A percentile compares a stretch with the other conserved stretches of the same genome.
These are phyloP conservation scores for Fusarium anguioides DNA, from an alignment of 2,329 filamentous ascomycete species.

Conservation along the genomic window DNA sequence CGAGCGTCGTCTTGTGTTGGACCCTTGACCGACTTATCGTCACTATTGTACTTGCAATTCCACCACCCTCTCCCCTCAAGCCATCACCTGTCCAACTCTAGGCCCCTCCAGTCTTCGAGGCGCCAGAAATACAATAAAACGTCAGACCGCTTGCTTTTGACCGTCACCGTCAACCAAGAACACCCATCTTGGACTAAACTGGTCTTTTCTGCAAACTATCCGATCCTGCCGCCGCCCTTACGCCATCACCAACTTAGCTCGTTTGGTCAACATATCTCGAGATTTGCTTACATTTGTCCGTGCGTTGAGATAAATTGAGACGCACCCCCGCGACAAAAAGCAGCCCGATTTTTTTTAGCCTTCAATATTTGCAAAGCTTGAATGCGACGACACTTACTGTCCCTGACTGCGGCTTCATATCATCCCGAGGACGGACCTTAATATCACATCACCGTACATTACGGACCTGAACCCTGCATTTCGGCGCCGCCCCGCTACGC, in stretches of 20 bases:
- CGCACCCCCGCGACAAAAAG: conserved; percentile 14
- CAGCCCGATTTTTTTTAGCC: neutral
- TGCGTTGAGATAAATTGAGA: conserved; percentile 28
- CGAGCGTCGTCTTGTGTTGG: conserved; percentile 13
- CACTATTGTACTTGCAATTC: conserved; percentile 36
- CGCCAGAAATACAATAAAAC: conserved; percentile 42
- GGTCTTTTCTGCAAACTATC: conserved; percentile 30
- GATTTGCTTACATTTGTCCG: conserved; percentile 5
- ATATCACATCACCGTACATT: conserved; percentile 34
- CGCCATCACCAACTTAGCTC: conserved; percentile 24
- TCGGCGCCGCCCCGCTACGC: conserved; percentile 23
- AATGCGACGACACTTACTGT: neutral
- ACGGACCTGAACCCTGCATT: conserved; percentile 39
- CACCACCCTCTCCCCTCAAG: conserved; percentile 19
- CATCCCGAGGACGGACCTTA: conserved; percentile 17
- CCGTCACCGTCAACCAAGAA: conserved; percentile 19
- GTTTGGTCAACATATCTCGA: conserved; percentile 9
- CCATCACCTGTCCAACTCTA: conserved; percentile 34
- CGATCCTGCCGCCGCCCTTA: conserved; percentile 29
- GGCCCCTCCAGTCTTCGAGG: conserved; percentile 33
- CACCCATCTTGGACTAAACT: conserved; percentile 28
- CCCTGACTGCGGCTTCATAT: conserved; percentile 21
- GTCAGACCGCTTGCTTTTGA: conserved; percentile 42
- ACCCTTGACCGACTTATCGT: conserved; percentile 33
- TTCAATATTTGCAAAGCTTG: neutral